phyloP scores from a whole-genome alignment of 2,329 filamentous ascomycete species.

The Sclerotinia subarctica region DNA sequence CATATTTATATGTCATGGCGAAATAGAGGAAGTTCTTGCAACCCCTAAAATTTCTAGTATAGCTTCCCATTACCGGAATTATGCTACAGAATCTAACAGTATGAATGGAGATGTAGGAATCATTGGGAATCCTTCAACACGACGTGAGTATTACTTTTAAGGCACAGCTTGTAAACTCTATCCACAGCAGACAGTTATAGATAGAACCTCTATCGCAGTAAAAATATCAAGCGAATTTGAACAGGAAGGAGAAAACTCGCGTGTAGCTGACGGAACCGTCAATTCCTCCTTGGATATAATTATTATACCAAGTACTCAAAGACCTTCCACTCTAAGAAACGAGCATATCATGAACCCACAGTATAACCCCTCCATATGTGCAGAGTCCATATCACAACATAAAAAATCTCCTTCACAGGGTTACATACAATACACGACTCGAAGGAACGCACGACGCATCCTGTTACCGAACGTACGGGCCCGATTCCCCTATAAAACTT shows the following conservation, averaged over 20 bases:
- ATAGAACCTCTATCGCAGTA: background rate
- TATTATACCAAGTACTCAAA: background rate
- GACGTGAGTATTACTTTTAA: background rate
- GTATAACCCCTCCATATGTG: too few relatives aligned
- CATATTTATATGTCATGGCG: background rate
- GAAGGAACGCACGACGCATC: background rate
- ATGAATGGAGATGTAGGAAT: background rate
- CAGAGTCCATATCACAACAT: background rate
- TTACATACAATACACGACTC: background rate
- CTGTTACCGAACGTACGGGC: slow-evolving; percentile 1
- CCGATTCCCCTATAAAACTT: background rate
- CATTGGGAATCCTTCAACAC: background rate
- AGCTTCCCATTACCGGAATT: background rate
- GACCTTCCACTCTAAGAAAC: background rate
- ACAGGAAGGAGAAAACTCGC: background rate
- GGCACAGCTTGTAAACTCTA: background rate
- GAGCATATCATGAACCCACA: background rate
- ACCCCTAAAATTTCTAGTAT: background rate
- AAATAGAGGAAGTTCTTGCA: background rate
- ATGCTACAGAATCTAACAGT: background rate
- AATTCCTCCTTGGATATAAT: accelerated
- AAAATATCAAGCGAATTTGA: background rate
- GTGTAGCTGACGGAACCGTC: background rate
- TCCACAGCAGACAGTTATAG: background rate
- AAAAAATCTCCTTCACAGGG: background rate